Base-by-base conservation (phyloP, 495 filamentous ascomycete species). In the Trichoderma reesei region DNA sequence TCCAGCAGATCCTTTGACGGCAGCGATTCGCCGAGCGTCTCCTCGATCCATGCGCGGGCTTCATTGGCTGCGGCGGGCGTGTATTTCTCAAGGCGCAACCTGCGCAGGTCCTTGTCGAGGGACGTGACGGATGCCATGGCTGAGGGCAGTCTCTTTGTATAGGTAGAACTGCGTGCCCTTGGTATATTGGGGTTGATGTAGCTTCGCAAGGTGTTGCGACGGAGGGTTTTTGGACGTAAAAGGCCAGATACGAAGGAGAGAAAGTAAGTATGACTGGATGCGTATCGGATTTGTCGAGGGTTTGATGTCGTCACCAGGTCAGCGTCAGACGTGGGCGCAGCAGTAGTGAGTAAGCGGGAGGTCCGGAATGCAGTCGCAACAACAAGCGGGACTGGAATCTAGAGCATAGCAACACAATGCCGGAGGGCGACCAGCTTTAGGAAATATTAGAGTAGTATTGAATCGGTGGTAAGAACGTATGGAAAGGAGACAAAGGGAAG, bases 91-190 rank as follows among this genome's bases (percentile, higher is more conserved):
- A 96, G 77, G 74, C 95, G 93, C 79, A 96, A 72, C 72, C 87
- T 92, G 79, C 89, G 89, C 85, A 99, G 82, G 80, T 99, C 95
- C 74, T 91, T 92, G 72, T 99, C 95, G 41, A 99, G 78, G 64
- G 91, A 96, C 56, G 90, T 82, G 9, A 98, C 95, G 42, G 95
- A 97, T 66, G 95, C 92, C 94, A 98, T 98, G 67, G 62, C 66
- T 20, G 44, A 39, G 38, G 6, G 38, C 38, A 39, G 6, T 39
- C 38, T 39, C 38, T 39, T 54, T 31, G 14, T 37, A 26, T 26
- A 26, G 26, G 26, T 26, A 26, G 26, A 26, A 26, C 26, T 26
- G 26, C 26, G 26, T 26, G 26, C 1, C 26, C 26, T 26, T 26
- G 26, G 26, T 26, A 26, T 26, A 26, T 26, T 26, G 26, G 26